phyloP scores from a whole-genome alignment of 129 eudicot genomes.

The Saussurea involucrata region DNA sequence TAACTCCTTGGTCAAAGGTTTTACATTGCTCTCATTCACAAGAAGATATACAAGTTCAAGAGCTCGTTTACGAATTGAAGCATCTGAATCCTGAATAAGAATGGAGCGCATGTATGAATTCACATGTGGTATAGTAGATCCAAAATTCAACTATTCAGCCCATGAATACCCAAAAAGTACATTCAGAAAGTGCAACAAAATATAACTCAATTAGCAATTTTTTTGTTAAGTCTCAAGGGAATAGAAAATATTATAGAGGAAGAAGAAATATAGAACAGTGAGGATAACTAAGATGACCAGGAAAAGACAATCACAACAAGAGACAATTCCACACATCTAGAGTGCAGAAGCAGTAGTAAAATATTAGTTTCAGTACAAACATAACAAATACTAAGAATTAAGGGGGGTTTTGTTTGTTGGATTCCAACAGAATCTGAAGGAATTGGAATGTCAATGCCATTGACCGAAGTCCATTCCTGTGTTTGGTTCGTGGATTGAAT shows the following conservation, averaged over 20 bases:
- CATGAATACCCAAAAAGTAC: background rate
- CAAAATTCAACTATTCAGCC: background rate
- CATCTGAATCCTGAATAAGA: conserved; percentile 88
- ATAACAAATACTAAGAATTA: background rate
- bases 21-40: conserved; percentile 86
- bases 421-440: background rate
- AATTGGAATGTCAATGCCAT: background rate
- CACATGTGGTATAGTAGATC: background rate
- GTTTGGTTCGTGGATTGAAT: background rate
- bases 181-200: background rate
- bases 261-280: background rate
- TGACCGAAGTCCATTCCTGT: background rate
- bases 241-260: background rate
- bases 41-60: conserved; percentile 94
- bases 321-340: background rate
- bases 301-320: background rate
- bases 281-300: background rate
- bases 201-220: background rate
- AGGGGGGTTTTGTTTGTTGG: background rate
- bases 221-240: background rate
- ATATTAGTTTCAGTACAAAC: background rate
- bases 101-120: conserved; percentile 5
- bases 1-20: conserved; percentile 84
- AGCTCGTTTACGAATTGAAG: conserved; percentile 98
- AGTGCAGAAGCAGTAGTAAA: background rate